Base-by-base conservation (phyloP, 805 yeast species). In the Schizosaccharomyces lindneri region DNA sequence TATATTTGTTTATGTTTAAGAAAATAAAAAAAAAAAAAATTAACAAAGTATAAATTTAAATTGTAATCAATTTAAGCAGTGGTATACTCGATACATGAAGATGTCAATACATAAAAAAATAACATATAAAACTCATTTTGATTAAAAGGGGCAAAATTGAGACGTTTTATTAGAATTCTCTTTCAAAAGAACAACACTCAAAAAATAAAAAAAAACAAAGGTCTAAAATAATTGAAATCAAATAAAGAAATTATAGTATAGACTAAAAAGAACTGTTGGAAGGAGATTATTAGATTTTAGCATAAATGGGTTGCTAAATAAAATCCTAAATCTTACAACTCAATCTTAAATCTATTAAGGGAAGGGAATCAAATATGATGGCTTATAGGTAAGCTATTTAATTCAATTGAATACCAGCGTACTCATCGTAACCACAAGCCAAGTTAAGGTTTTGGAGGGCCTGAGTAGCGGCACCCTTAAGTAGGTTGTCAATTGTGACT, bases 401-500 rank as follows among this genome's bases (percentile, higher is more conserved):
- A 59, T 73, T 74, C 60, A 73, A 63, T 60, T 98, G 97, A 69
- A 93, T 93, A 68, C 97, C 97, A 62, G 83, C 96, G 69, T 85
- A 90, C 74, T 93, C 98, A 60, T 85, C 90, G 72, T 87, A 93
- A 29, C 89, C 89, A 75, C 85, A 74, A 5, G 87, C 85, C 72
- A 93, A 77, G 73, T 93, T 93, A 72, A 94, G 85, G 76, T 93
- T 93, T 74, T 93, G 99, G 72, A 93, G 73, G 75, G 97, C 90
- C 55, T 93, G 99, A 19, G 99, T 93, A 59, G 97, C 95, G 55
- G 99, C 99, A 66, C 99, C 99, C 76, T 93, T 93, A 70, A 93
- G 79, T 70, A 93, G 77, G 72, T 93, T 93, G 71, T 93, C 99
- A 67, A 93, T 90, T 4, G 97, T 88, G 27, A 96, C 95, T 62